Evolutionary conservation across 345 rosid species (phyloP).

Genomic region (Eucalyptus microcorys): DNA sequence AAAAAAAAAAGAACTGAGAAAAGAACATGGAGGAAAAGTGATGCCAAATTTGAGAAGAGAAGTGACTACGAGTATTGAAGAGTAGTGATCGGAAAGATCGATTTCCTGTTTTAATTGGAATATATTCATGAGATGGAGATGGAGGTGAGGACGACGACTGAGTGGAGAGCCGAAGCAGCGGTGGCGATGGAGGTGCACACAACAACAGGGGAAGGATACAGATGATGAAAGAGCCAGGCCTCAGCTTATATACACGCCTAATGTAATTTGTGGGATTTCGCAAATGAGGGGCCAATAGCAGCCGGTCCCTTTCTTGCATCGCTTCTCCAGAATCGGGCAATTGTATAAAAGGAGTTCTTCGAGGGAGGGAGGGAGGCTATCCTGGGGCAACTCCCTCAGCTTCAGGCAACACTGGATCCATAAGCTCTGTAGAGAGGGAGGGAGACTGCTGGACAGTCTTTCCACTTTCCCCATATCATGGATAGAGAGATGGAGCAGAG

Average conservation of each 20-base stretch:
- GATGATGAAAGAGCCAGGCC: neutral
- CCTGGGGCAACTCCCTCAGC: neutral
- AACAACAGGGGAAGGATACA: neutral
- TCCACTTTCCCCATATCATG: fast-evolving
- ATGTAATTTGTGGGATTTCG: neutral
- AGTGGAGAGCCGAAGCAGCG: neutral
- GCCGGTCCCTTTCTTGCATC: neutral
- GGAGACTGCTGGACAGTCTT: neutral
- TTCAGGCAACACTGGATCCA: fast-evolving
- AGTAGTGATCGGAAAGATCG: neutral
- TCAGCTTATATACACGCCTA: too few species aligned
- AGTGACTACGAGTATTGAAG: neutral
- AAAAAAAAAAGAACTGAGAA: too few species aligned
- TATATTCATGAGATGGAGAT: neutral
- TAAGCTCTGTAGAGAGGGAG: fast-evolving
- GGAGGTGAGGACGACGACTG: neutral
- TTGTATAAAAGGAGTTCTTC: neutral
- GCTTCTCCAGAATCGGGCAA: fast-evolving
- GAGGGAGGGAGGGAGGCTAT: neutral
- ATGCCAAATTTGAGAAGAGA: neutral
- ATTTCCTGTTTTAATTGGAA: neutral
- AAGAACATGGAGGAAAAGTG: too few species aligned
- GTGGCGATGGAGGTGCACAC: neutral
- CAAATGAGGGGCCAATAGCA: neutral
- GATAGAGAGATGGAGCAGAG: fast-evolving